These are phyloP conservation scores for Effrenium voratum DNA, from an alignment of 73 alveolate species.

Conservation along the genomic window DNA sequence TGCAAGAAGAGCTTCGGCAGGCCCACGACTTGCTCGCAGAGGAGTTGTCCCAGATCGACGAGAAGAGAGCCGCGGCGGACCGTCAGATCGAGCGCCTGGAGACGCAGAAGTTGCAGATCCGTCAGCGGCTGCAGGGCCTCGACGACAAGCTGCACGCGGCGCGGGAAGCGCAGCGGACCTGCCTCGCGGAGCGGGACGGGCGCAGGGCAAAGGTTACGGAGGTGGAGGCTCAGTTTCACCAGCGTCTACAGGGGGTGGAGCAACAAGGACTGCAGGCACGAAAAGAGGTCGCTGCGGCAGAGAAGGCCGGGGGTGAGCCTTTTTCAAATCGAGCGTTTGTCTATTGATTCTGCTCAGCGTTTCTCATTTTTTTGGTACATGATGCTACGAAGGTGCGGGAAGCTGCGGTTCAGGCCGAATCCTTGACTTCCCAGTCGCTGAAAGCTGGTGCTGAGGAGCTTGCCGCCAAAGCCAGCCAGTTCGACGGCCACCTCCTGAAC, in stretches of 20 bases:
- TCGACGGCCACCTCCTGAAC: conserved; percentile 45
- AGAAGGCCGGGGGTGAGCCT: neutral
- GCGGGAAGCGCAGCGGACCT: conserved; percentile 40
- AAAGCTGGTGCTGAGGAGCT: conserved; percentile 40
- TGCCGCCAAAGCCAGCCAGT: conserved; percentile 4
- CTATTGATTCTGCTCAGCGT: neutral
- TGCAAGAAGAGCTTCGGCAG: conserved; percentile 61
- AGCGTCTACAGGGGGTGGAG: conserved; percentile 26
- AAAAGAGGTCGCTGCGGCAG: conserved; percentile 50
- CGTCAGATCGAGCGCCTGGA: conserved; percentile 53
- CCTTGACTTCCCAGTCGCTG: conserved; percentile 43
- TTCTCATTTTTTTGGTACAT: too few relatives aligned
- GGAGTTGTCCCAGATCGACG: conserved; percentile 29
- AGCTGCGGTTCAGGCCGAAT: conserved; percentile 41
- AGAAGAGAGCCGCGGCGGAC: conserved; percentile 18
- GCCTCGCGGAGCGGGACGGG: conserved; percentile 21
- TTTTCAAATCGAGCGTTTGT: neutral
- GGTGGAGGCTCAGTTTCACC: conserved; percentile 53
- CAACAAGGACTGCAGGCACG: conserved; percentile 47
- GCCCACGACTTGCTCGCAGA: conserved; percentile 30
- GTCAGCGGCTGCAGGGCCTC: conserved; percentile 34
- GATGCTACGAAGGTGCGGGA: neutral
- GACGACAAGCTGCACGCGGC: conserved; percentile 85
- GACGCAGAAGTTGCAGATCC: conserved; percentile 47
- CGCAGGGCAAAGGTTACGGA: conserved; percentile 36